Conservation (phyloP, 768 basidiomycete genomes). For the Sarcomyxa edulis region DNA sequence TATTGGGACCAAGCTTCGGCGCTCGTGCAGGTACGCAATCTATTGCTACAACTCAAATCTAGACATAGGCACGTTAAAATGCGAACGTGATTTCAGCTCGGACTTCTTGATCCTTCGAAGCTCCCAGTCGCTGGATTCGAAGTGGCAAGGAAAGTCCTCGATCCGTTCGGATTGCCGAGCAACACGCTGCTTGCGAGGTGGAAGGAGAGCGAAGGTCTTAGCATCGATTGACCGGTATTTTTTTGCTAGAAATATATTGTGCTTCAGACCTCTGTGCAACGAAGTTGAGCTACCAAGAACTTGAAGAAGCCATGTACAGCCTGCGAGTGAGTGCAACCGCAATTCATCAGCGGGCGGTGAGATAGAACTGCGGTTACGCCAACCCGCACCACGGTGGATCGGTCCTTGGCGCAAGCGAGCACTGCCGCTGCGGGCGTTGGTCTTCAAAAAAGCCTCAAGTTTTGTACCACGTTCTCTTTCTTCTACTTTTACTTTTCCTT, state of each 20-base stretch:
- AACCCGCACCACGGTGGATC: no score
- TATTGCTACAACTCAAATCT: not conserved
- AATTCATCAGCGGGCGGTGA: no score
- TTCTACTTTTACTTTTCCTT: no score
- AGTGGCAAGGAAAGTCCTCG: conserved; percentile 4
- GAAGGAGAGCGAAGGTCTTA: conserved; percentile 5
- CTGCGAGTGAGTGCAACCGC: no score
- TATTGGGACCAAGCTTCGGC: conserved; percentile 7
- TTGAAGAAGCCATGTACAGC: not conserved
- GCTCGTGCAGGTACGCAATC: conserved; percentile 2
- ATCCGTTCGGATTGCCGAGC: conserved; percentile 5
- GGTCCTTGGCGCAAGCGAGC: no score
- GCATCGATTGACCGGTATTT: no score
- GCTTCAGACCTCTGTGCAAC: no score
- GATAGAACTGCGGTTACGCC: no score
- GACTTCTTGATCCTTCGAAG: conserved; percentile 3
- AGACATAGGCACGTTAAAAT: not conserved
- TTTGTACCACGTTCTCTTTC: no score
- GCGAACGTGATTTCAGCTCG: conserved; percentile 3
- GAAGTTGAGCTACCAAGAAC: not conserved
- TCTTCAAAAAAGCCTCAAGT: no score
- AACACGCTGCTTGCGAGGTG: conserved; percentile 2
- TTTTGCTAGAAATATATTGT: no score
- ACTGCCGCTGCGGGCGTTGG: no score
- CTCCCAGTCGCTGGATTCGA: conserved; percentile 4